A percentile compares a stretch with the other conserved stretches of the same genome.
phyloP scores from a whole-genome alignment of 2,329 filamentous ascomycete species.

The Colletotrichum shisoi region DNA sequence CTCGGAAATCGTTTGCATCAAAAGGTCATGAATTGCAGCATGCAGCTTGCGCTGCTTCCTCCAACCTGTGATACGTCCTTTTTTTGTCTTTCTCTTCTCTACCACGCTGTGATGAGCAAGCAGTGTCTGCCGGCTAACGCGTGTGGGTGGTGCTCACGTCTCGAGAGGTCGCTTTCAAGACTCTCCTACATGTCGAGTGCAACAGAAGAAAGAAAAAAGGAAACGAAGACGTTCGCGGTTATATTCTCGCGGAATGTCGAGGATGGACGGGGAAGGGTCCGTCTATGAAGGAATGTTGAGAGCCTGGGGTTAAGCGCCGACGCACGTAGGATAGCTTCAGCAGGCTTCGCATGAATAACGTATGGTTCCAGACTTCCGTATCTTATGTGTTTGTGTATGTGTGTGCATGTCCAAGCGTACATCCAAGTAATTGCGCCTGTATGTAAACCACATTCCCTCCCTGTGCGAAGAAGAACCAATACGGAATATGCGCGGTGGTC shows the following conservation, averaged over 20 bases:
- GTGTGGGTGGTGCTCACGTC: conserved; percentile 26
- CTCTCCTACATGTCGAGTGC: conserved; percentile 27
- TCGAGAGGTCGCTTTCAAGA: conserved; percentile 25
- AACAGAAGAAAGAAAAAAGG: conserved; percentile 24
- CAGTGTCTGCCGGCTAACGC: conserved; percentile 31
- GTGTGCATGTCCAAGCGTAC: background rate
- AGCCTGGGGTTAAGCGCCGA: conserved; percentile 36
- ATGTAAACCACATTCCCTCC: background rate
- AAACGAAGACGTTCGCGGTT: conserved; percentile 18
- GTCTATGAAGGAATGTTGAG: conserved; percentile 36
- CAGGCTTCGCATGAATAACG: conserved; percentile 37
- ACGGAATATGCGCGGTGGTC: background rate
- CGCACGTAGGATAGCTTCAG: conserved; percentile 39
- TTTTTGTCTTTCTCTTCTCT: conserved; percentile 14
- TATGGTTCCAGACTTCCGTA: conserved; percentile 15
- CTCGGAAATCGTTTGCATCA: conserved; percentile 61
- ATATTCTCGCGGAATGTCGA: conserved; percentile 18
- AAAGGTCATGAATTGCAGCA: conserved; percentile 42
- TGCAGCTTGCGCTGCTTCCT: conserved; percentile 39
- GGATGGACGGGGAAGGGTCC: conserved; percentile 32
- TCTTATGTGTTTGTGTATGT: background rate
- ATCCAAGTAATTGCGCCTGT: too few species aligned
- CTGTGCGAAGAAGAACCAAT: conserved; percentile 8
- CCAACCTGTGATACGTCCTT: conserved; percentile 35
- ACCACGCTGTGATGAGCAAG: conserved; percentile 37